These are phyloP conservation scores for Trypanosoma scelopori DNA, from an alignment of 208 protist genomes.

Conservation along the genomic window DNA sequence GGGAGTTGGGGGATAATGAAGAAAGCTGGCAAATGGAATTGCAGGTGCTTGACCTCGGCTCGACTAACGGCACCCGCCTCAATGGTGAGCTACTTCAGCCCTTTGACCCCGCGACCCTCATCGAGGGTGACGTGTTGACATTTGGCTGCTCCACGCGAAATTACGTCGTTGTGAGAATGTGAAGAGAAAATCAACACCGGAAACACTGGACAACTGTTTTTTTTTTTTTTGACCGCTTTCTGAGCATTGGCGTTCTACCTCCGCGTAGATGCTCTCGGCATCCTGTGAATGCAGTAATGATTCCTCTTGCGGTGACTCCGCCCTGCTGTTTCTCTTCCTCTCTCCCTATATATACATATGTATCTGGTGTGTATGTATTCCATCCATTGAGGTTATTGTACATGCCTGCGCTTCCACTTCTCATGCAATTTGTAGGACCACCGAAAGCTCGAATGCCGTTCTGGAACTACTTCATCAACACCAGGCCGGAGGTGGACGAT, in stretches of 20 bases:
- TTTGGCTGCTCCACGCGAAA: slow-evolving; percentile 70
- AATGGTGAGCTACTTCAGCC: slow-evolving; percentile 55
- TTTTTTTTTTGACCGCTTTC: too few species aligned
- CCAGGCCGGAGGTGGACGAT: slow-evolving; percentile 79
- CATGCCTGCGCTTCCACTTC: slow-evolving; percentile 3
- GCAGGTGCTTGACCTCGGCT: slow-evolving; percentile 68
- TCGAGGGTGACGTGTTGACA: slow-evolving; percentile 68
- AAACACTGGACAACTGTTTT: too few species aligned
- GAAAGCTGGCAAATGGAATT: slow-evolving; percentile 60
- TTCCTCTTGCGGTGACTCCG: not conserved
- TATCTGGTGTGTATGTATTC: too few species aligned
- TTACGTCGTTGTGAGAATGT: slow-evolving; percentile 66
- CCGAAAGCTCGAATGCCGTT: slow-evolving; percentile 50
- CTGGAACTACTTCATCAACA: slow-evolving; percentile 69
- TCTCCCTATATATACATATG: not conserved
- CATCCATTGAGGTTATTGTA: too few species aligned
- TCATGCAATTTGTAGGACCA: not conserved
- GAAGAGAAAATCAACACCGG: not conserved
- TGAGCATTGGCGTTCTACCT: too few species aligned
- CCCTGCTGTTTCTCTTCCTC: not conserved
- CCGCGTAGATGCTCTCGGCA: too few species aligned
- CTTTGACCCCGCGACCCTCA: slow-evolving; percentile 37
- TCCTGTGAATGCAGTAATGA: too few species aligned
- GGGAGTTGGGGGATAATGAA: slow-evolving; percentile 31
- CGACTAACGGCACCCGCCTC: slow-evolving; percentile 69